A percentile compares a stretch with the other conserved stretches of the same genome.
Conservation (phyloP, 805 yeast species). For the Saturnispora mendoncae region DNA sequence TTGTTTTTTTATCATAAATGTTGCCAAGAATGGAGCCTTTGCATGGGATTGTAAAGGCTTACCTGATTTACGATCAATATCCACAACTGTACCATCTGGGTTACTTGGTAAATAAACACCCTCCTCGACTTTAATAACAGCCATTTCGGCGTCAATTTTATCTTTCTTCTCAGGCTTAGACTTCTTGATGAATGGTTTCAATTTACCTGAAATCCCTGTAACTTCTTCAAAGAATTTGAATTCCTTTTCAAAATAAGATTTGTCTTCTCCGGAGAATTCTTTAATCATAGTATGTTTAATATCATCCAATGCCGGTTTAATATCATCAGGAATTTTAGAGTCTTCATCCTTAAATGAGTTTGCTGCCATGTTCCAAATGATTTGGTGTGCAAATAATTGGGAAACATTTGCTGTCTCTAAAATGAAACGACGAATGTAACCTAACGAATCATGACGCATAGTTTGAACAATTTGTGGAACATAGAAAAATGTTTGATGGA, state of each 20-base stretch:
- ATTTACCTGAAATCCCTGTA: slow-evolving; percentile 87
- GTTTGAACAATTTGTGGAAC: slow-evolving; percentile 97
- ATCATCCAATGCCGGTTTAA: slow-evolving; percentile 75
- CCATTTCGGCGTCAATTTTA: slow-evolving; percentile 95
- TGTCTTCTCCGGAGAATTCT: slow-evolving; percentile 53
- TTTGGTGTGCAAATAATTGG: slow-evolving; percentile 91
- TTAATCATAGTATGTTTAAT: slow-evolving; percentile 58
- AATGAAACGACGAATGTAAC: slow-evolving; percentile 82
- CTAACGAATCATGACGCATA: slow-evolving; percentile 70
- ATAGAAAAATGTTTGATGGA: slow-evolving; percentile 83
- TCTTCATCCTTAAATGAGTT: slow-evolving; percentile 89
- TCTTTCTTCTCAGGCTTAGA: slow-evolving; percentile 93
- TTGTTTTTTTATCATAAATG: slow-evolving; percentile 59
- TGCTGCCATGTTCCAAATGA: slow-evolving; percentile 96
- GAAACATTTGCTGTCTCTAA: slow-evolving; percentile 87
- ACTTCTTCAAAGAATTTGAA: slow-evolving; percentile 86
- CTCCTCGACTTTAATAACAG: slow-evolving; percentile 55
- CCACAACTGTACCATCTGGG: slow-evolving; percentile 91
- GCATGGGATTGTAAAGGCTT: slow-evolving; percentile 96
- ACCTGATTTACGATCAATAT: slow-evolving; percentile 86
- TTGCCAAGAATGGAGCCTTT: slow-evolving; percentile 97
- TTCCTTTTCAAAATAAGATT: slow-evolving; percentile 66
- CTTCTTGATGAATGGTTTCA: slow-evolving; percentile 89
- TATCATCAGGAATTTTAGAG: slow-evolving; percentile 62
- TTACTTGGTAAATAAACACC: slow-evolving; percentile 93